Evolutionary conservation across 352 stramenopile species (phyloP), one percentile per base, ranked within the genome.

Genomic region (Phytophthora hibernalis): DNA sequence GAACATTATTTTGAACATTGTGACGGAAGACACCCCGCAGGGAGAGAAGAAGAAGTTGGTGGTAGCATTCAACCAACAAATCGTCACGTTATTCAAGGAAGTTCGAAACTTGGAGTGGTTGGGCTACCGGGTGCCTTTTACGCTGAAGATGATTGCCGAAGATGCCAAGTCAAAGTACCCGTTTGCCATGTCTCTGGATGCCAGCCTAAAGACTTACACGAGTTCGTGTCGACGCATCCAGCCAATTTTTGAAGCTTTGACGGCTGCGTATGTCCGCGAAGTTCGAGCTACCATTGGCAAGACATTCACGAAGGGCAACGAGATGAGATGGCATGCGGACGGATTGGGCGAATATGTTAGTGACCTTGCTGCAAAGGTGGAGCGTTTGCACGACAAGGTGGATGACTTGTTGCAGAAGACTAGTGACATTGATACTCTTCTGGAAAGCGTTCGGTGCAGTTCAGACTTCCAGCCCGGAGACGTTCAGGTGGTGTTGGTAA

Each of bases 21-120:
- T 93, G 59, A 93, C 87, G 13, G 88, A 95, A 68, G 76, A 93
- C 9, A 92, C 82, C 1, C 70, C 77, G 1, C 76, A 89, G 49
- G 87, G 87, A 24, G 77, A 92, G 65, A 80, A 74, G 2, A 90
- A 90, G 56, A 95, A 94, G 60, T 56, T 97, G 42, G 80, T 89
- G 28, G 90, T 97, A 9, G 89, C 88, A 47, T 99, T 99, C 83
- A 98, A 99, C 70, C 92, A 99, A 65, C 97, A 98, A 73, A 98
- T 97, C 65, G 95, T 99, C 31, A 95, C 95, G 31, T 76, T 99
- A 30, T 99, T 99, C 72, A 99, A 99, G 69, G 98, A 99, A 84
- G 98, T 99, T 43, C 90, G 97, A 37, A 98, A 99, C 72, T 76
- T 99, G 30, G 96, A 99, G 64, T 99, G 97, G 97, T 74, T 99